Percentiles rank a stretch among this genome's conserved stretches.
phyloP scores from a whole-genome alignment of 78 protist genomes.

The Planoprotostelium fungivorum region DNA sequence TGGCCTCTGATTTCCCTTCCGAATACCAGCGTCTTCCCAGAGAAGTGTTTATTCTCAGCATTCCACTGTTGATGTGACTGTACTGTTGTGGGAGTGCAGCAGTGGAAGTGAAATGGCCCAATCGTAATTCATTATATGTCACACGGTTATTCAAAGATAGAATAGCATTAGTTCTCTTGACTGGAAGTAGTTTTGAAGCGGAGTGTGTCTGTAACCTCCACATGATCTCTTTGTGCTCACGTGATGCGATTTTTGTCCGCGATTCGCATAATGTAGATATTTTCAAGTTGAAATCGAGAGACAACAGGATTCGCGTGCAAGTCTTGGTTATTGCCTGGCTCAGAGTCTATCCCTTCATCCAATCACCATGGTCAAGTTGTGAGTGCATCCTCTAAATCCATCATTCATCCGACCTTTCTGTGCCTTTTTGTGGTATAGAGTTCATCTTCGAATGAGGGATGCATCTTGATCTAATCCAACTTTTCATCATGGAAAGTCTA shows the following conservation, averaged over 20 bases:
- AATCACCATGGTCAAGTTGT: neutral
- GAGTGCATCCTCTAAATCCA: neutral
- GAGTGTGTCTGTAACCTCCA: too few relatives aligned
- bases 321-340: neutral
- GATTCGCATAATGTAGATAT: too few relatives aligned
- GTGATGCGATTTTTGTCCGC: too few relatives aligned
- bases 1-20: neutral
- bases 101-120: too few relatives aligned
- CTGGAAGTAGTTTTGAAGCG: too few relatives aligned
- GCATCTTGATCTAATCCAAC: neutral
- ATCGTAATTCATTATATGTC: too few relatives aligned
- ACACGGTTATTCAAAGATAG: too few relatives aligned
- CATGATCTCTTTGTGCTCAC: too few relatives aligned
- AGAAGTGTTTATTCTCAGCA: too few relatives aligned
- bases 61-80: too few relatives aligned
- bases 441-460: neutral
- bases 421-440: neutral
- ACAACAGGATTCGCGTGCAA: neutral
- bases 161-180: too few relatives aligned
- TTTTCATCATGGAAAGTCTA: neutral
- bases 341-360: neutral
- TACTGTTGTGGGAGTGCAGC: too few relatives aligned
- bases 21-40: neutral
- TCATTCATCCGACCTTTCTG: neutral
- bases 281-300: neutral